phyloP scores from a whole-genome alignment of 257 asterid genomes.

The Forsythia suspensa region DNA sequence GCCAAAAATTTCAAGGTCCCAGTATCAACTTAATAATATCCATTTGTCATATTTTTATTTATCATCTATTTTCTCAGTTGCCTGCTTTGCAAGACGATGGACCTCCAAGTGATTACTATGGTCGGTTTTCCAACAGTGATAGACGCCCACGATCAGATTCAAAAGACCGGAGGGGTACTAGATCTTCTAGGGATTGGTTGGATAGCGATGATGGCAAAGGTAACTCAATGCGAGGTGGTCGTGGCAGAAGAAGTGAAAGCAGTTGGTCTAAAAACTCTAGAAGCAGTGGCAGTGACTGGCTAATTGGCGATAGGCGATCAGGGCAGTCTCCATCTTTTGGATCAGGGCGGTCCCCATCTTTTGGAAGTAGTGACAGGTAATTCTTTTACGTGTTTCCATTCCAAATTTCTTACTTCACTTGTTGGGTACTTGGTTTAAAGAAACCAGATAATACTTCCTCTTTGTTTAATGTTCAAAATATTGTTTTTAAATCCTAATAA shows the following conservation, averaged over 20 bases:
- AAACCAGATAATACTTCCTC: not conserved
- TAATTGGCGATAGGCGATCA: slow-evolving; percentile 53
- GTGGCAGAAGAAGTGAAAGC: slow-evolving; percentile 40
- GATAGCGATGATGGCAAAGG: slow-evolving; percentile 36
- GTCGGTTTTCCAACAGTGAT: slow-evolving; percentile 73
- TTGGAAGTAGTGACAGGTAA: slow-evolving; percentile 62
- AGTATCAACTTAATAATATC: not conserved
- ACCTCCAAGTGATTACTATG: slow-evolving; percentile 75
- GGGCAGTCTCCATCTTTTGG: slow-evolving; percentile 54
- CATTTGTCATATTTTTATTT: not conserved
- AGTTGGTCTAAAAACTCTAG: slow-evolving; percentile 45
- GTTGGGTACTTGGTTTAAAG: not conserved
- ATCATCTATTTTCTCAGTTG: slow-evolving; percentile 48
- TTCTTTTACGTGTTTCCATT: not conserved
- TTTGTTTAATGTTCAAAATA: not conserved
- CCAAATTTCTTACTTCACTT: slow-evolving; percentile 6
- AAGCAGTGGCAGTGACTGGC: slow-evolving; percentile 80
- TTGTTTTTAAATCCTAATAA: not conserved
- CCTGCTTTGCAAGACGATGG: slow-evolving; percentile 95
- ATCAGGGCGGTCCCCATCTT: slow-evolving; percentile 30
- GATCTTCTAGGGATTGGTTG: slow-evolving; percentile 63
- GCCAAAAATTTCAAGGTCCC: not conserved
- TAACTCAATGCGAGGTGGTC: slow-evolving; percentile 41
- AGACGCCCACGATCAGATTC: slow-evolving; percentile 55
- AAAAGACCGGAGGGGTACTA: slow-evolving; percentile 58